A percentile compares a stretch with the other conserved stretches of the same genome.
phyloP scores from a whole-genome alignment of 2,329 filamentous ascomycete species.

The Ilyonectria destructans region DNA sequence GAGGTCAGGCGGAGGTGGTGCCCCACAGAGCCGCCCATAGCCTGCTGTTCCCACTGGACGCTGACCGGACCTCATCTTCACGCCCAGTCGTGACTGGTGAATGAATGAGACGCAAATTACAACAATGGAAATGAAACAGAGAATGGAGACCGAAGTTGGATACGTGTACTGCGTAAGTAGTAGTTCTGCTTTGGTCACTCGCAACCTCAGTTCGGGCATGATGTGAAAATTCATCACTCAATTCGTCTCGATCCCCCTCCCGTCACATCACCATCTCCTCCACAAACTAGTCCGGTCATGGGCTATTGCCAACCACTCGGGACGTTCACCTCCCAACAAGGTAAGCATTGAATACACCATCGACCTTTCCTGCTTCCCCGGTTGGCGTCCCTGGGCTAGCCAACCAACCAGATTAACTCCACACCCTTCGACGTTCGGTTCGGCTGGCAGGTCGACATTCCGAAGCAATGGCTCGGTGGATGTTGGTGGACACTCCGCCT shows the following conservation, averaged over 20 bases:
- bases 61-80: slow-evolving; percentile 19
- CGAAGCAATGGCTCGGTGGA: slow-evolving; percentile 46
- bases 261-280: background rate
- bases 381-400: slow-evolving; percentile 28
- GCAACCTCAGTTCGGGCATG: background rate
- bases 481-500: slow-evolving; percentile 29
- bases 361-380: slow-evolving; percentile 42
- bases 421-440: slow-evolving; percentile 33
- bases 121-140: slow-evolving; percentile 17
- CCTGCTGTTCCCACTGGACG: slow-evolving; percentile 20
- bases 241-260: background rate
- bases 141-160: background rate
- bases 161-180: background rate
- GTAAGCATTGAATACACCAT: slow-evolving; percentile 23
- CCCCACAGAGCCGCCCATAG: slow-evolving; percentile 28
- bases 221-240: background rate
- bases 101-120: slow-evolving; percentile 14
- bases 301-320: slow-evolving; percentile 24
- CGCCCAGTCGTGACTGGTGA: background rate
- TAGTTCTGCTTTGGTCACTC: background rate
- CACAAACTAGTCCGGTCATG: background rate
- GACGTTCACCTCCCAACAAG: slow-evolving; percentile 26
- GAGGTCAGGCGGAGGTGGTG: slow-evolving; percentile 30
- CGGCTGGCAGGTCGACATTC: slow-evolving; percentile 44
- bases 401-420: slow-evolving; percentile 32